phyloP scores from a whole-genome alignment of 2,329 filamentous ascomycete species.

The Paraconiothyrium brasiliense region DNA sequence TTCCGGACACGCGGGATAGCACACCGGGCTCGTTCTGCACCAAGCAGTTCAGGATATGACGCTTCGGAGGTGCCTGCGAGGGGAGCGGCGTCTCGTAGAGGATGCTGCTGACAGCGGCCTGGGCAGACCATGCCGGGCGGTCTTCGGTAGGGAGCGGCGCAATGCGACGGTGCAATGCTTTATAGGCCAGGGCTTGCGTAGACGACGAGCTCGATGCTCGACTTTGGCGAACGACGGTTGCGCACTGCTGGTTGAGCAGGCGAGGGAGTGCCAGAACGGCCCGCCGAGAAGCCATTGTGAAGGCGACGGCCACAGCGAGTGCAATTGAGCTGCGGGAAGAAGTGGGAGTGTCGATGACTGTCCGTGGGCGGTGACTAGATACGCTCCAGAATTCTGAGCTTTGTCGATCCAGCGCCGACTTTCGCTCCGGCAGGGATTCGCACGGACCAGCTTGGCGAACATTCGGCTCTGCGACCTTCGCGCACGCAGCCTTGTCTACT shows the following conservation, averaged over 20 bases:
- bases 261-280: slow-evolving; percentile 49
- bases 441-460: slow-evolving; percentile 5
- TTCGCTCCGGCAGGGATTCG: slow-evolving; percentile 3
- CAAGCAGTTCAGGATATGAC: slow-evolving; percentile 96
- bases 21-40: slow-evolving; percentile 99
- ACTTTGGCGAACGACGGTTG: slow-evolving; percentile 40
- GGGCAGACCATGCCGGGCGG: slow-evolving; percentile 83
- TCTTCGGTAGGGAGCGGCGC: slow-evolving; percentile 82
- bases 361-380: slow-evolving; percentile 4
- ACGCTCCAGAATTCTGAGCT: background rate
- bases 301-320: slow-evolving; percentile 22
- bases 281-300: slow-evolving; percentile 55
- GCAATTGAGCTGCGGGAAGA: slow-evolving; percentile 28
- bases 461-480: background rate
- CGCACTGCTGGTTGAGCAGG: slow-evolving; percentile 40
- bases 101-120: slow-evolving; percentile 95
- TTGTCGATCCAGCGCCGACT: slow-evolving; percentile 6
- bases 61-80: slow-evolving; percentile 83
- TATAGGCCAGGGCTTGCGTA: slow-evolving; percentile 95
- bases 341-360: background rate
- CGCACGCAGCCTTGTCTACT: slow-evolving; percentile 4
- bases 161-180: slow-evolving; percentile 91
- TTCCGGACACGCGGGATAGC: slow-evolving; percentile 93
- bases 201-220: slow-evolving; percentile 67
- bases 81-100: slow-evolving; percentile 96